phyloP scores from a whole-genome alignment of 192 early-diverging fungal genomes.

The Radiomyces spectabilis region DNA sequence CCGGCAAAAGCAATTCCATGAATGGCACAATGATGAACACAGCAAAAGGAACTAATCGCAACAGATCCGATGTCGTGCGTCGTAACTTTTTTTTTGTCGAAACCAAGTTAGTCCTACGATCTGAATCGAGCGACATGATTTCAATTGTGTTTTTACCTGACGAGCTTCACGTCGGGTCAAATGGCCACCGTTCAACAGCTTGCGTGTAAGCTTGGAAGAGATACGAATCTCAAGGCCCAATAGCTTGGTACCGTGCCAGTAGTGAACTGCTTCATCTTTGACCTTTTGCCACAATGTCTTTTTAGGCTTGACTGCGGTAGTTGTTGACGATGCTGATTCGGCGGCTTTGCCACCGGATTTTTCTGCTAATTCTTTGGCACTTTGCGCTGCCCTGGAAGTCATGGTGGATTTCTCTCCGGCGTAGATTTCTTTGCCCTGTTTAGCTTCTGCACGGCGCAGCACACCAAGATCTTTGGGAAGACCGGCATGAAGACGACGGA shows the following conservation, averaged over 20 bases:
- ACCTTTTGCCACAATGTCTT: slow-evolving; percentile 66
- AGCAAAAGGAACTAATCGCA: slow-evolving; percentile 85
- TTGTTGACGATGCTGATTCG: not conserved
- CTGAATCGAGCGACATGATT: not conserved
- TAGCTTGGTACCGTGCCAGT: slow-evolving; percentile 91
- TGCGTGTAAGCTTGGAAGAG: slow-evolving; percentile 67
- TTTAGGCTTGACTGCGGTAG: slow-evolving; percentile 29
- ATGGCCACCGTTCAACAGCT: slow-evolving; percentile 65
- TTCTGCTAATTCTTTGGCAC: slow-evolving; percentile 25
- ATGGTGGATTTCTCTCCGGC: slow-evolving; percentile 33
- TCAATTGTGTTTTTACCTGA: slow-evolving; percentile 46
- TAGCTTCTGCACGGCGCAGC: too few species aligned
- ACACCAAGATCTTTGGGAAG: too few species aligned
- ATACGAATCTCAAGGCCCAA: slow-evolving; percentile 83
- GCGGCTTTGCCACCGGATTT: not conserved
- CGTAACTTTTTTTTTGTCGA: slow-evolving; percentile 46
- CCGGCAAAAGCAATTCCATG: slow-evolving; percentile 88
- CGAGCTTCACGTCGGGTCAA: slow-evolving; percentile 81
- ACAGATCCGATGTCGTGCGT: slow-evolving; percentile 78
- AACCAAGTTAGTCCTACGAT: too few species aligned
- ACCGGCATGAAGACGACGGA: too few species aligned
- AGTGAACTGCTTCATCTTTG: slow-evolving; percentile 85
- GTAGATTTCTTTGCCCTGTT: too few species aligned
- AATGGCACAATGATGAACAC: slow-evolving; percentile 92
- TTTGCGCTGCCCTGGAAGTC: slow-evolving; percentile 24